These are phyloP conservation scores for Lasiodiplodia sp. DNA, from an alignment of 2,329 filamentous ascomycete species.

Conservation along the genomic window DNA sequence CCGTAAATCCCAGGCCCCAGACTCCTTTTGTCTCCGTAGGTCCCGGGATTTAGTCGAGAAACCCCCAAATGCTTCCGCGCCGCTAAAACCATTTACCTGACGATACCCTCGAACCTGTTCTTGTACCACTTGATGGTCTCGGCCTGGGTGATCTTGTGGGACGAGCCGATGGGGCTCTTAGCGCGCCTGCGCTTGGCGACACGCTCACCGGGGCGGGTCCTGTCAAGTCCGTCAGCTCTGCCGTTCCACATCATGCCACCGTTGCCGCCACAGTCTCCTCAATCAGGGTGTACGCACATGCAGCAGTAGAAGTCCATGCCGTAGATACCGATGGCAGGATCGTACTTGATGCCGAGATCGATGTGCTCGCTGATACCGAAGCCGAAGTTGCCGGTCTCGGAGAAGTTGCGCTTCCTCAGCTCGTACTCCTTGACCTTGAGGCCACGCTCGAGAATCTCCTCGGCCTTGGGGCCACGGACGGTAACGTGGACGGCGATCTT, in stretches of 20 bases:
- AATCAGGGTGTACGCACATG: slow-evolving; percentile 72
- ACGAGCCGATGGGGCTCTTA: slow-evolving; percentile 84
- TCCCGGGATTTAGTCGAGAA: slow-evolving; percentile 42
- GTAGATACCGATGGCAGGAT: slow-evolving; percentile 97
- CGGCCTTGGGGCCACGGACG: slow-evolving; percentile 97
- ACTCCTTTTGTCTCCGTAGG: slow-evolving; percentile 32
- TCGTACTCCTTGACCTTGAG: slow-evolving; percentile 99
- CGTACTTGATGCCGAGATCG: slow-evolving; percentile 99
- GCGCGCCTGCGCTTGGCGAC: slow-evolving; percentile 92
- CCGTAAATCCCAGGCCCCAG: slow-evolving; percentile 33
- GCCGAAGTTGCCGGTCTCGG: slow-evolving; percentile 98
- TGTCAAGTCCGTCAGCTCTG: slow-evolving; percentile 47
- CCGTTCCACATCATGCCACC: background rate
- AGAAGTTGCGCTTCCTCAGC: slow-evolving; percentile 99
- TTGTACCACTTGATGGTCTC: slow-evolving; percentile 99
- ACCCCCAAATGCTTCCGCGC: slow-evolving; percentile 35
- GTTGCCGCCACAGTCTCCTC: slow-evolving; percentile 33
- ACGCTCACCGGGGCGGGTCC: slow-evolving; percentile 96
- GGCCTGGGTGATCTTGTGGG: slow-evolving; percentile 90
- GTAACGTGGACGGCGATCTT: slow-evolving; percentile 99
- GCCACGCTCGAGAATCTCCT: slow-evolving; percentile 99
- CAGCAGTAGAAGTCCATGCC: slow-evolving; percentile 99
- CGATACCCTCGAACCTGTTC: slow-evolving; percentile 96
- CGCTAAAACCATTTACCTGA: slow-evolving; percentile 75
- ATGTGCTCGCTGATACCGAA: slow-evolving; percentile 99